Evolutionary conservation across 768 basidiomycete genomes (phyloP).

Genomic region (Termitomyces sp.): DNA sequence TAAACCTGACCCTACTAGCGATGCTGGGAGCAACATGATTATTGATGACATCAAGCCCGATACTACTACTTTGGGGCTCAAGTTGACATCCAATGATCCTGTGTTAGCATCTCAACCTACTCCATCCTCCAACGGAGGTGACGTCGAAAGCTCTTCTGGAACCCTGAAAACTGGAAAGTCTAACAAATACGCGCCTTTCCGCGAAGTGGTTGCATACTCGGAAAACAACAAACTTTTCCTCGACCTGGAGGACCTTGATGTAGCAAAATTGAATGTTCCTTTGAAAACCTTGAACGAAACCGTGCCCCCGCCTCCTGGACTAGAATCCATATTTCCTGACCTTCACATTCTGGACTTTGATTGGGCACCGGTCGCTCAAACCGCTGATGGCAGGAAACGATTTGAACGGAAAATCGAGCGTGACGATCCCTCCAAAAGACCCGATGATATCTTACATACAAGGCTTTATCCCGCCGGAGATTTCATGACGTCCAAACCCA

Average conservation of each 20-base stretch:
- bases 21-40: conserved; percentile 21
- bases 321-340: conserved; percentile 80
- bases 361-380: conserved; percentile 25
- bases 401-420: conserved; percentile 56
- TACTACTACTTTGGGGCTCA: conserved; percentile 33
- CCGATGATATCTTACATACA: conserved; percentile 74
- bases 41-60: conserved; percentile 24
- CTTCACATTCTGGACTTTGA: conserved; percentile 58
- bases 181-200: conserved; percentile 48
- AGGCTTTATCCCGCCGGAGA: conserved; percentile 70
- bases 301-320: conserved; percentile 32
- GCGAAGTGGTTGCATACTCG: conserved; percentile 59
- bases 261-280: conserved; percentile 13
- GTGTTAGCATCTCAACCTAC: conserved; percentile 38
- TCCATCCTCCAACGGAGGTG: conserved; percentile 32
- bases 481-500: conserved; percentile 80
- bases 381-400: conserved; percentile 41
- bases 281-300: conserved; percentile 22
- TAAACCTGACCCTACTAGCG: background rate
- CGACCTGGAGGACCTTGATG: conserved; percentile 35
- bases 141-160: conserved; percentile 23
- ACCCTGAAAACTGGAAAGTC: conserved; percentile 37
- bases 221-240: conserved; percentile 49
- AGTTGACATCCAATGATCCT: conserved; percentile 52
- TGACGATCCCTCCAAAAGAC: conserved; percentile 68